Conservation (phyloP, 352 stramenopile genomes). For the Phytophthora rubi region DNA sequence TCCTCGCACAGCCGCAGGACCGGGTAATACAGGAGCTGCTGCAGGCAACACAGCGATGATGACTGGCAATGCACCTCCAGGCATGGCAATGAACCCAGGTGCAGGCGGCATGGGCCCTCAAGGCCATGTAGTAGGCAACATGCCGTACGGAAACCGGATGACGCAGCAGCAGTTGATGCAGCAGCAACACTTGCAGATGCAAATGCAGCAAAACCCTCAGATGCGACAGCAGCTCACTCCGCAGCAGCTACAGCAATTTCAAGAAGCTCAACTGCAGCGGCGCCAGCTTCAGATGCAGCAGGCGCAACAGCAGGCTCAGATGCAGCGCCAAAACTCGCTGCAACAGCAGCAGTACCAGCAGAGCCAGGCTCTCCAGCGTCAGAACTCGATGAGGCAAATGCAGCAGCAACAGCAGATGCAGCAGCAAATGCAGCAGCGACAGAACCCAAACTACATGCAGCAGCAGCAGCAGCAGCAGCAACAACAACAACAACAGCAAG, state of each 20-base stretch:
- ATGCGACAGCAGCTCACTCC: slow-evolving; percentile 83
- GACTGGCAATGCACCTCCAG: slow-evolving; percentile 42
- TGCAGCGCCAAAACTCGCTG: slow-evolving; percentile 64
- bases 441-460: slow-evolving; percentile 71
- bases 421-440: slow-evolving; percentile 62
- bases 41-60: slow-evolving; percentile 56
- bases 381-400: slow-evolving; percentile 70
- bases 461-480: slow-evolving; percentile 58
- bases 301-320: slow-evolving; percentile 62
- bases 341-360: slow-evolving; percentile 68
- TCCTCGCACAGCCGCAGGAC: slow-evolving; percentile 46
- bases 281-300: slow-evolving; percentile 75
- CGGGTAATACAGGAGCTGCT: slow-evolving; percentile 30
- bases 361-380: slow-evolving; percentile 51
- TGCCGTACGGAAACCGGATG: slow-evolving; percentile 80
- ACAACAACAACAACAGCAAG: slow-evolving; percentile 47
- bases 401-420: slow-evolving; percentile 66
- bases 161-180: slow-evolving; percentile 82
- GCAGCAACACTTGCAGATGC: slow-evolving; percentile 81
- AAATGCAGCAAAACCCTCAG: slow-evolving; percentile 84
- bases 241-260: slow-evolving; percentile 84
- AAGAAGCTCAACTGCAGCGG: slow-evolving; percentile 73
- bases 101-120: slow-evolving; percentile 65
- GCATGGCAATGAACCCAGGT: slow-evolving; percentile 60
- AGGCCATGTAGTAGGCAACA: slow-evolving; percentile 68